Evolutionary conservation across 164 flowering plant species (phyloP).

Genomic region (Nymphaea thermarum): DNA sequence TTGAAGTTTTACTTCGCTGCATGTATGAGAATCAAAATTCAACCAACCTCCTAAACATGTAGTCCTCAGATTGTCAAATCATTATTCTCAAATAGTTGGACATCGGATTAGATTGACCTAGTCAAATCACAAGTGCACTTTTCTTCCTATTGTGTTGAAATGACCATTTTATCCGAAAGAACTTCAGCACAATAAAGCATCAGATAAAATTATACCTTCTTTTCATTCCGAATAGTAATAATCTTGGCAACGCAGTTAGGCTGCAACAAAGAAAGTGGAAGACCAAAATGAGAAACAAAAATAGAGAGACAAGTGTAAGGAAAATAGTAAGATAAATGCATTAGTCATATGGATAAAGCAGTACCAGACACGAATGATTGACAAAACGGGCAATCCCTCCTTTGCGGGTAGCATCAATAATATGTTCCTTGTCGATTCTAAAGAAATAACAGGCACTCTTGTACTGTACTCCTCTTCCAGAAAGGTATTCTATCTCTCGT

Average conservation of each 20-base stretch:
- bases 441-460: slow-evolving; percentile 73
- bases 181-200: background rate
- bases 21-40: too few relatives aligned
- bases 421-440: slow-evolving; percentile 61
- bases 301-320: background rate
- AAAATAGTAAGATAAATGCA: background rate
- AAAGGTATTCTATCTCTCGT: slow-evolving; percentile 55
- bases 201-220: slow-evolving; percentile 36
- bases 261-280: slow-evolving; percentile 23
- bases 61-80: too few relatives aligned
- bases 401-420: slow-evolving; percentile 64
- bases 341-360: background rate
- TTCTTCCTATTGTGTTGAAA: too few relatives aligned
- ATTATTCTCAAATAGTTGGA: too few relatives aligned
- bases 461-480: slow-evolving; percentile 47
- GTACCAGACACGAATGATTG: slow-evolving; percentile 71
- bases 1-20: too few relatives aligned
- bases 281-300: background rate
- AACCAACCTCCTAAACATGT: too few relatives aligned
- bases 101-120: too few relatives aligned
- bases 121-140: too few relatives aligned
- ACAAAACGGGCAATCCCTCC: slow-evolving; percentile 87
- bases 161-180: too few relatives aligned
- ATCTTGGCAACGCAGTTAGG: slow-evolving; percentile 66
- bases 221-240: slow-evolving; percentile 46